phyloP scores from a whole-genome alignment of 805 yeast genomes.

The Jamesozyma piceae region DNA sequence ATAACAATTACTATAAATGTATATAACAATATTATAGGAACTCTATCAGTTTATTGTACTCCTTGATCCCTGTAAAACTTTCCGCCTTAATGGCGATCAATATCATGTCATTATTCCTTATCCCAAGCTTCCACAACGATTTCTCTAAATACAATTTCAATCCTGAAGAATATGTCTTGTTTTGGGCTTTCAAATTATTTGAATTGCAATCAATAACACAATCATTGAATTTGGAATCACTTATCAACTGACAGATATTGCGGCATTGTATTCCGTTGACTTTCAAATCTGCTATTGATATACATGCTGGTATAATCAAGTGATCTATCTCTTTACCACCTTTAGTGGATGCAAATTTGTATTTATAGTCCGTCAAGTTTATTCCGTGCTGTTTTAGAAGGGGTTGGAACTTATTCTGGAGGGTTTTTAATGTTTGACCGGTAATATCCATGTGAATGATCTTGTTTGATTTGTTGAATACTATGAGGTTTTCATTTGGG shows the following conservation, averaged over 20 bases:
- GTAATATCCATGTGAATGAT: constrained; percentile 15
- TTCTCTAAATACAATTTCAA: constrained; percentile 14
- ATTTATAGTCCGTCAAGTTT: constrained; percentile 7
- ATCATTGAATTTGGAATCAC: constrained; percentile 9
- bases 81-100: constrained; percentile 18
- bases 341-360: constrained; percentile 4
- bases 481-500: constrained; percentile 19
- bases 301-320: constrained; percentile 15
- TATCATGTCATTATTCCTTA: constrained; percentile 12
- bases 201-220: constrained; percentile 3
- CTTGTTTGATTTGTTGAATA: constrained; percentile 25
- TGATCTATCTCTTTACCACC: constrained; percentile 4
- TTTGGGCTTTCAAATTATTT: constrained; percentile 6
- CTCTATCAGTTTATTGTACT: constrained; percentile 15
- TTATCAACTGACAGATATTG: constrained; percentile 13
- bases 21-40: too few relatives aligned
- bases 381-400: constrained; percentile 5
- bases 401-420: constrained; percentile 2
- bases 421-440: constrained; percentile 3
- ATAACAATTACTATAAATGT: too few relatives aligned
- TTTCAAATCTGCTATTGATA: constrained; percentile 13
- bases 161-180: constrained; percentile 9
- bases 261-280: constrained; percentile 13
- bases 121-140: constrained; percentile 20
- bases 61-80: constrained; percentile 15